Evolutionary conservation across 2,329 filamentous ascomycete genomes (phyloP).

Genomic region (Nemania bipapillata): DNA sequence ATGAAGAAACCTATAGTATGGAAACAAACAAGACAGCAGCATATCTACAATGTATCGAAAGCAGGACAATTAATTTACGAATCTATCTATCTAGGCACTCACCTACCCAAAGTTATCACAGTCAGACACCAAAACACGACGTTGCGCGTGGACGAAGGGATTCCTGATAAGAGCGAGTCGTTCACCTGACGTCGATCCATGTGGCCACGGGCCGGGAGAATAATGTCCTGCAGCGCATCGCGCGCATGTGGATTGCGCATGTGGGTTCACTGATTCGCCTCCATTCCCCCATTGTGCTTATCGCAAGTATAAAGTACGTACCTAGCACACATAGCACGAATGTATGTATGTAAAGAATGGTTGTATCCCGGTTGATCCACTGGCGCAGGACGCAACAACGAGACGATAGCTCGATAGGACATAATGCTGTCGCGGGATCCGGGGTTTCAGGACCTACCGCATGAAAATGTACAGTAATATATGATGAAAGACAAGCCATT

Average conservation of each 20-base stretch:
- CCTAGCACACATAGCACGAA: neutral
- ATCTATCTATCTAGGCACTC: too few species aligned
- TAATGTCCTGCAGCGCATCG: constrained; percentile 5
- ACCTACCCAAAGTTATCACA: too few species aligned
- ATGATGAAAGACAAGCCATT: constrained; percentile 14
- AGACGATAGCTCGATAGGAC: too few species aligned
- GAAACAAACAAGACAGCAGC: too few species aligned
- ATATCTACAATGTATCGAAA: too few species aligned
- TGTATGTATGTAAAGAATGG: neutral
- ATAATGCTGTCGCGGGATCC: neutral
- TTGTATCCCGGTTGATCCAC: constrained; percentile 7
- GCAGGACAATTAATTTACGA: too few species aligned
- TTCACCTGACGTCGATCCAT: constrained; percentile 8
- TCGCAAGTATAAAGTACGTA: neutral
- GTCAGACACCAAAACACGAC: neutral
- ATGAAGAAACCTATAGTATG: neutral
- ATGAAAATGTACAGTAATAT: too few species aligned
- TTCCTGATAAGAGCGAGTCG: neutral
- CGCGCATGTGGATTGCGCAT: neutral
- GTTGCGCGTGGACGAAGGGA: constrained; percentile 1
- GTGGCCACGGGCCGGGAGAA: neutral
- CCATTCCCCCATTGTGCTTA: neutral
- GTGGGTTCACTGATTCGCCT: neutral
- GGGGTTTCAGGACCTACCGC: constrained; percentile 30
- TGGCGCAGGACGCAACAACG: neutral